These are phyloP conservation scores for Cyphellophora attinorum DNA, from an alignment of 2,329 filamentous ascomycete genomes.

Conservation along the genomic window DNA sequence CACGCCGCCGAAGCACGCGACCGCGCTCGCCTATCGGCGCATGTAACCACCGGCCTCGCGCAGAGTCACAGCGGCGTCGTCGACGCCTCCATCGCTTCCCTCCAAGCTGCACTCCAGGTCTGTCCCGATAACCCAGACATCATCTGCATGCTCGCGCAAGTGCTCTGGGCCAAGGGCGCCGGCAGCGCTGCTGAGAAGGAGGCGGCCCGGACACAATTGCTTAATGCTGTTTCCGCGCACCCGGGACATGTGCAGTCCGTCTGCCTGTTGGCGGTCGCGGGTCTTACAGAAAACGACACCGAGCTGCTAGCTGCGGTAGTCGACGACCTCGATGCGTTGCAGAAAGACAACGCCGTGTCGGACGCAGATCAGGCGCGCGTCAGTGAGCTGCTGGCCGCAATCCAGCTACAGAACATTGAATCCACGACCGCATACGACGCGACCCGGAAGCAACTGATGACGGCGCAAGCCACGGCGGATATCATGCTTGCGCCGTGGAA, in stretches of 20 bases:
- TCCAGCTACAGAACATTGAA: conserved; percentile 41
- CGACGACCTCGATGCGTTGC: conserved; percentile 64
- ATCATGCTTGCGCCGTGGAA: conserved; percentile 74
- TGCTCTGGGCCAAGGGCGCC: conserved; percentile 87
- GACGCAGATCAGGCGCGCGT: conserved; percentile 58
- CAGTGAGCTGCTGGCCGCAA: conserved; percentile 64
- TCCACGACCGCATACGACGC: no score
- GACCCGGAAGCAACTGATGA: no score
- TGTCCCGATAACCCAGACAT: conserved; percentile 64
- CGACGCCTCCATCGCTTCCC: conserved; percentile 64
- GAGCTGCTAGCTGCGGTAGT: conserved; percentile 73
- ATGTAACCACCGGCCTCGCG: conserved; percentile 76
- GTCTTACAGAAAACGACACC: conserved; percentile 66
- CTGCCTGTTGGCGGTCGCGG: conserved; percentile 73
- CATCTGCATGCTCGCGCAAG: conserved; percentile 77
- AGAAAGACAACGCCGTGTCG: conserved; percentile 56
- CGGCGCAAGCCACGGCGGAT: conserved; percentile 61
- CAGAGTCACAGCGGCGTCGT: conserved; percentile 61
- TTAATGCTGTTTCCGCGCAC: conserved; percentile 65
- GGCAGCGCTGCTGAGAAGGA: conserved; percentile 58
- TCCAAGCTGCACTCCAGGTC: conserved; percentile 70
- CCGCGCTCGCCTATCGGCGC: conserved; percentile 69
- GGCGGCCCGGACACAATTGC: conserved; percentile 68
- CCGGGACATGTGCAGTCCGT: conserved; percentile 71
- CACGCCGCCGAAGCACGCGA: conserved; percentile 51